These are phyloP conservation scores for Fomitopsis betulina DNA, from an alignment of 1,284 basidiomycete genomes.

Conservation along the genomic window DNA sequence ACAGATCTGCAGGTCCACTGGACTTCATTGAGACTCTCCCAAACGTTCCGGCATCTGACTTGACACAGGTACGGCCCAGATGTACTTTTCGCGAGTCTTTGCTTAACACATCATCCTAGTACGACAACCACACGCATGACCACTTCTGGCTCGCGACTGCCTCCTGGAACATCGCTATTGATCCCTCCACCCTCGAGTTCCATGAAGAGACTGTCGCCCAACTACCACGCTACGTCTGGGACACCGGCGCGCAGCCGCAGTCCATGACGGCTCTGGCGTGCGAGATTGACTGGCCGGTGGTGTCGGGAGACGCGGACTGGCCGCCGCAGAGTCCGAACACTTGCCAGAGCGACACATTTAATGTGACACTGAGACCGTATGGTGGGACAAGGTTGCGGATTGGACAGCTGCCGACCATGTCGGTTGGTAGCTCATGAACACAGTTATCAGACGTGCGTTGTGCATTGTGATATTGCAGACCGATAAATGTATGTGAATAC, in stretches of 20 bases:
- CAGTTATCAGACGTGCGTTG: neutral
- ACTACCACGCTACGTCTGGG: constrained; percentile 50
- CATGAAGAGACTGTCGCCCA: constrained; percentile 30
- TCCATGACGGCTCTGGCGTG: constrained; percentile 49
- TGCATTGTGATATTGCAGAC: neutral
- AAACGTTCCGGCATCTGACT: neutral
- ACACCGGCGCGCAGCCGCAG: constrained; percentile 45
- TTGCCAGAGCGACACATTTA: constrained; percentile 39
- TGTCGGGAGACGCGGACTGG: constrained; percentile 38
- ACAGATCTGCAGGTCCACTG: constrained; percentile 15
- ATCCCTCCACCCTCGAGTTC: constrained; percentile 48
- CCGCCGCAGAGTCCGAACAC: constrained; percentile 41
- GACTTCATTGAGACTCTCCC: constrained; percentile 30
- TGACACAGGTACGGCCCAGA: neutral
- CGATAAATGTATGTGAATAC: neutral
- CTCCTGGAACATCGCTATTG: constrained; percentile 53
- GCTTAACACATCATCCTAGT: neutral
- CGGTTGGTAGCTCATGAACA: neutral
- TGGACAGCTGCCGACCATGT: constrained; percentile 1
- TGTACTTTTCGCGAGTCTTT: neutral
- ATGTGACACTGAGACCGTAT: constrained; percentile 46
- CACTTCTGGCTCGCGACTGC: constrained; percentile 27
- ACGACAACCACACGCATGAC: constrained; percentile 2
- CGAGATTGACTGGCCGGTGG: constrained; percentile 43
- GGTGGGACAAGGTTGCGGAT: constrained; percentile 33